These are phyloP conservation scores for Inga leiocalycina DNA, from an alignment of 306 rosid genomes.

Conservation along the genomic window DNA sequence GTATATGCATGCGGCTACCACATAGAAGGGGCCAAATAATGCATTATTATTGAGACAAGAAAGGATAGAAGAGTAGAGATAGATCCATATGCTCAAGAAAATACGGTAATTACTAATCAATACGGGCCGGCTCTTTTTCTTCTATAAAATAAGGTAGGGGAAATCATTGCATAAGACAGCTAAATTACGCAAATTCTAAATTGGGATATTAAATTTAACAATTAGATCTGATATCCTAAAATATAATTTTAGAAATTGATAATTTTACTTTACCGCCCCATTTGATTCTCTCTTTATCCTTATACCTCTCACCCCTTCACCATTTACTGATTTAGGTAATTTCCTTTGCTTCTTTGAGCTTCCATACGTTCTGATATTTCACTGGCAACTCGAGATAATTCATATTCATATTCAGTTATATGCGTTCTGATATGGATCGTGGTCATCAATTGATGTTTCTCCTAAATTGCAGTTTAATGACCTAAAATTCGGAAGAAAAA, in stretches of 20 bases:
- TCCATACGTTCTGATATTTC: background rate
- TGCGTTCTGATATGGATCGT: background rate
- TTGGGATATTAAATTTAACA: no score
- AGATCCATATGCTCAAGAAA: constrained; percentile 49
- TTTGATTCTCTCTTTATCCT: no score
- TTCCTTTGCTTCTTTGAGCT: background rate
- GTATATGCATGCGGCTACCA: constrained; percentile 26
- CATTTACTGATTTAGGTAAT: constrained; percentile 81
- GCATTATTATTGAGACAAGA: constrained; percentile 36
- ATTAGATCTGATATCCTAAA: no score
- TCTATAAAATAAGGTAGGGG: constrained; percentile 20
- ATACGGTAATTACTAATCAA: constrained; percentile 33
- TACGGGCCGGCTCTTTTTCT: constrained; percentile 42
- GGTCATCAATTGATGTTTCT: background rate
- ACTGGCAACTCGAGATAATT: background rate
- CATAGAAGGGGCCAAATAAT: constrained; percentile 2
- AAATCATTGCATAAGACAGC: no score
- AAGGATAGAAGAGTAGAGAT: constrained; percentile 35
- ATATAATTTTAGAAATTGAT: no score
- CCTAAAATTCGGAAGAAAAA: background rate
- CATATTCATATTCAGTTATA: background rate
- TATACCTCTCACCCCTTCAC: no score
- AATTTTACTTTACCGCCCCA: no score
- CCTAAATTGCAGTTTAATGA: background rate
- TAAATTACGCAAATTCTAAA: no score